Percentiles rank a stretch among this genome's conserved stretches.
These are phyloP conservation scores for Phascolomyces articulosus DNA, from an alignment of 371 early-diverging fungal species.

Conservation along the genomic window DNA sequence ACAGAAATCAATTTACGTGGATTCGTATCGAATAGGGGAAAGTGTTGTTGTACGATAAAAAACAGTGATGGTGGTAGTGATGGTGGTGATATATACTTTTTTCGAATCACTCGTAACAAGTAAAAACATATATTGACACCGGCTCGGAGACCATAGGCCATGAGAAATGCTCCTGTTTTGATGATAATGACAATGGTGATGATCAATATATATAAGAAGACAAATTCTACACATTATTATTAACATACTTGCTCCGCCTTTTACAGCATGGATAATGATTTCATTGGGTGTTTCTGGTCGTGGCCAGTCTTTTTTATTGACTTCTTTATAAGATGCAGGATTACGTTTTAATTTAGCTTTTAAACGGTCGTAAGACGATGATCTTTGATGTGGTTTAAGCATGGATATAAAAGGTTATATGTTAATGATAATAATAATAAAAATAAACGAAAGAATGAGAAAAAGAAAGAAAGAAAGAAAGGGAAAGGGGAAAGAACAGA, in stretches of 20 bases:
- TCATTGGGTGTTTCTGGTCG: slow-evolving; percentile 36
- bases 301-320: slow-evolving; percentile 37
- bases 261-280: slow-evolving; percentile 45
- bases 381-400: slow-evolving; percentile 8
- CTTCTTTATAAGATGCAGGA: slow-evolving; percentile 33
- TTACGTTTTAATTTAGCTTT: slow-evolving; percentile 40
- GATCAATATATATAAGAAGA: too few relatives aligned
- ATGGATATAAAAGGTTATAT: neutral
- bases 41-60: too few relatives aligned
- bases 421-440: neutral
- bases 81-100: slow-evolving; percentile 51
- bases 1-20: neutral
- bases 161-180: slow-evolving; percentile 43
- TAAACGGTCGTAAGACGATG: slow-evolving; percentile 44
- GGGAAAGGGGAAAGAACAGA: neutral
- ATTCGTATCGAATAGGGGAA: too few relatives aligned
- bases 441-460: neutral
- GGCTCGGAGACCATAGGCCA: slow-evolving; percentile 53
- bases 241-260: slow-evolving; percentile 49
- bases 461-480: neutral
- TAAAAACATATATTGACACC: slow-evolving; percentile 54
- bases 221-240: neutral
- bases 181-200: neutral
- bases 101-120: slow-evolving; percentile 44
- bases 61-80: too few relatives aligned